A percentile compares a stretch with the other conserved stretches of the same genome.
These are phyloP conservation scores for Barnettozyma sucrosica DNA, from an alignment of 805 yeast genomes.

Conservation along the genomic window DNA sequence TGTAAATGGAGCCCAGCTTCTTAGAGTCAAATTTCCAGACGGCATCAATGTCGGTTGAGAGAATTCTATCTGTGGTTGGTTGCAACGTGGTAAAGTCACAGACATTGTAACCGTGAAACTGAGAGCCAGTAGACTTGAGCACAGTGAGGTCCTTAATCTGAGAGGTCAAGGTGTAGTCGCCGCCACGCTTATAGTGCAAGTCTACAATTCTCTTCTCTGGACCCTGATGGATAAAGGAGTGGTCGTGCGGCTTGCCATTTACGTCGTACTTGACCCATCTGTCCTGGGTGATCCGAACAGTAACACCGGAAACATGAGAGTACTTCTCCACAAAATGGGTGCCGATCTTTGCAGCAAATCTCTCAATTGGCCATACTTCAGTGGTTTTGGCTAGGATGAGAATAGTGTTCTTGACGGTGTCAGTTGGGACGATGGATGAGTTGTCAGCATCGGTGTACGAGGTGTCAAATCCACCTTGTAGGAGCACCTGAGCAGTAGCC, in stretches of 20 bases:
- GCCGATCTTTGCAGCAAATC: slow-evolving; percentile 80
- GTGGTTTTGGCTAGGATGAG: slow-evolving; percentile 75
- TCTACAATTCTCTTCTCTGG: slow-evolving; percentile 67
- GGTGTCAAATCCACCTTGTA: slow-evolving; percentile 72
- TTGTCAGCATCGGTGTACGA: slow-evolving; percentile 89
- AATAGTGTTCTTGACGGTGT: slow-evolving; percentile 86
- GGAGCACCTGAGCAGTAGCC: slow-evolving; percentile 70
- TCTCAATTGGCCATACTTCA: slow-evolving; percentile 87
- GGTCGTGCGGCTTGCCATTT: slow-evolving; percentile 70
- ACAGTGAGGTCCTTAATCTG: slow-evolving; percentile 76
- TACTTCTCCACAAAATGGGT: slow-evolving; percentile 76
- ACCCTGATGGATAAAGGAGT: slow-evolving; percentile 82
- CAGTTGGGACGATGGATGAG: slow-evolving; percentile 87
- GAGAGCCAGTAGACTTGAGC: slow-evolving; percentile 85
- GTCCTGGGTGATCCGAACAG: slow-evolving; percentile 61
- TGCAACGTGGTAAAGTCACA: slow-evolving; percentile 86
- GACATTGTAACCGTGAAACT: slow-evolving; percentile 80
- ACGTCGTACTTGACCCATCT: slow-evolving; percentile 77
- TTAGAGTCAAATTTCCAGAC: slow-evolving; percentile 59
- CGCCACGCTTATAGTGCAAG: slow-evolving; percentile 44
- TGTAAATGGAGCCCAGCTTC: slow-evolving; percentile 43
- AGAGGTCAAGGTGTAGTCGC: slow-evolving; percentile 56
- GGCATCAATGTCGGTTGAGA: slow-evolving; percentile 81
- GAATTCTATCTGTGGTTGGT: slow-evolving; percentile 79
- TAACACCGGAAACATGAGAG: slow-evolving; percentile 67